Base-by-base conservation (phyloP, 2,329 filamentous ascomycete species). In the Aspergillus texensis region DNA sequence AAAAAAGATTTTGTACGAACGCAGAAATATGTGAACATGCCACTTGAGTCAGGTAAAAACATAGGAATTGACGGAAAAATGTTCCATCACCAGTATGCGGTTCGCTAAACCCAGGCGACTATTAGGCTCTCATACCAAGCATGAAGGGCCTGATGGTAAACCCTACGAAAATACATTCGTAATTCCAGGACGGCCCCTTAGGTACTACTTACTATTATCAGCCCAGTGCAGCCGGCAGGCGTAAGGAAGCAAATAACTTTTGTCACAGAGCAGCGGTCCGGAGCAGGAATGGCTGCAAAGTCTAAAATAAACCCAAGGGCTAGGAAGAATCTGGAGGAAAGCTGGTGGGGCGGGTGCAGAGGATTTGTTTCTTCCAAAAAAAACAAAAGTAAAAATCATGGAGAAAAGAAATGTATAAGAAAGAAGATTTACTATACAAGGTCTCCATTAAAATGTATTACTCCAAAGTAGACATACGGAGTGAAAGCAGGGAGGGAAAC, bases 221-320 rank as follows among this genome's bases (percentile, higher is more conserved):
- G 12, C 12, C 34, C 34, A 36, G 34, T 36, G 34, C 34, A 16
- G 12, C 34, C 34, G 34, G 21, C n/a, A 64, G 62, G 50, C 56
- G 60, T 54, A 65, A 65, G 65, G 65, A 65, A 63, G 62, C 43
- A 62, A 60, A 58, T 34, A 36, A 55, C n/a, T 59, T 24, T 54
- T 62, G 39, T 59, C 48, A 21, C 58, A 53, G 58, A 66, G 60
- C 60, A 65, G 61, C 61, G 45, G 65, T 61, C 62, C 58, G 60
- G 60, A 63, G 62, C 56, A 61, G 58, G 57, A 48, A 65, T 63
- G 48, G 58, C 53, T 62, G 59, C 59, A 60, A 61, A 61, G 62
- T 58, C 60, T 65, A 61, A 58, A 50, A 41, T 41, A 41, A 41
- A 19, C 16, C 56, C 36, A 59, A 63, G 57, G 32, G 60, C 43